Conservation (phyloP, 129 eudicot species). For the Pseudognaphalium luteoalbum region DNA sequence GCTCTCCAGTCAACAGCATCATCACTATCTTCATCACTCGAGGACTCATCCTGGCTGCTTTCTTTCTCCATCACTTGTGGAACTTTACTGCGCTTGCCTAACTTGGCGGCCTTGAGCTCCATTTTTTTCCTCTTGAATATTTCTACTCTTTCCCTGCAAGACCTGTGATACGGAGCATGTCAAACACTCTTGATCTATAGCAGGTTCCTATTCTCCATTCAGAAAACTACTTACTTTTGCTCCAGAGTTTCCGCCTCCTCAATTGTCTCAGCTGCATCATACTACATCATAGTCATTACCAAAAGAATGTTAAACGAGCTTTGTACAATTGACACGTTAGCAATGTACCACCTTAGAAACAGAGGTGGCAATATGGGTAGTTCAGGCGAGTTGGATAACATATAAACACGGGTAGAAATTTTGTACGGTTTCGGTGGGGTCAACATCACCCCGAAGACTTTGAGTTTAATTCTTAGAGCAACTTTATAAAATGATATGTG, state of each 20-base stretch:
- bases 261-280: slow-evolving; percentile 94
- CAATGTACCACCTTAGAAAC: not conserved
- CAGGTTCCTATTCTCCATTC: not conserved
- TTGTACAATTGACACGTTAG: not conserved
- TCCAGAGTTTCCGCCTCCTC: slow-evolving; percentile 91
- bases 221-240: slow-evolving; percentile 54
- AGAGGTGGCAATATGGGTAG: not conserved
- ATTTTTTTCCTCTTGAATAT: slow-evolving; percentile 62
- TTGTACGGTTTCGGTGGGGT: not conserved
- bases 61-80: slow-evolving; percentile 43
- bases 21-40: slow-evolving; percentile 79
- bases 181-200: slow-evolving; percentile 12
- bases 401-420: not conserved
- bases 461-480: too few species aligned
- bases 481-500: not conserved
- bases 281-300: slow-evolving; percentile 43
- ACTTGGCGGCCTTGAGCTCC: slow-evolving; percentile 69
- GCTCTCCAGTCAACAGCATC: slow-evolving; percentile 95
- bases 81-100: slow-evolving; percentile 34
- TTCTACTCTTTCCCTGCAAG: slow-evolving; percentile 77
- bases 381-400: not conserved
- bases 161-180: slow-evolving; percentile 44
- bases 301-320: slow-evolving; percentile 4
- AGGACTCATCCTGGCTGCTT: slow-evolving; percentile 50
- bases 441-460: not conserved